These are phyloP conservation scores for Gyrodon lividus DNA, from an alignment of 768 basidiomycete genomes.

Conservation along the genomic window DNA sequence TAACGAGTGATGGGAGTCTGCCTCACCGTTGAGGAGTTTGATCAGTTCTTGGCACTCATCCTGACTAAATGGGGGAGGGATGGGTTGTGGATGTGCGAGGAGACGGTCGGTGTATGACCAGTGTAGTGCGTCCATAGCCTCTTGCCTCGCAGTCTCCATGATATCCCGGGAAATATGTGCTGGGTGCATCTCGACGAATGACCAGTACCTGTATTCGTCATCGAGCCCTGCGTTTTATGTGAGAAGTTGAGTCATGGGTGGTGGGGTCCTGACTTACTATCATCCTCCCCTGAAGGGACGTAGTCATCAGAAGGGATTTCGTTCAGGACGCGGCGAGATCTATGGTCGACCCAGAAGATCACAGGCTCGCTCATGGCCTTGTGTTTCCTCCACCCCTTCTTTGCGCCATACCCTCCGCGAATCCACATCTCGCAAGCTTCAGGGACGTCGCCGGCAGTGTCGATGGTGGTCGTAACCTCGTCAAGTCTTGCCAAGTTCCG, in stretches of 20 bases:
- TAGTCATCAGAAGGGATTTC: slow-evolving; percentile 41
- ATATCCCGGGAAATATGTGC: slow-evolving; percentile 59
- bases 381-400: slow-evolving; percentile 29
- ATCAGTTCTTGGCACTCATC: slow-evolving; percentile 78
- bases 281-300: slow-evolving; percentile 32
- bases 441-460: slow-evolving; percentile 32
- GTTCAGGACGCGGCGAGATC: slow-evolving; percentile 47
- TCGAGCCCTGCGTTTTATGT: slow-evolving; percentile 53
- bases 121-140: slow-evolving; percentile 73
- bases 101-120: slow-evolving; percentile 84
- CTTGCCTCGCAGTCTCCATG: slow-evolving; percentile 52
- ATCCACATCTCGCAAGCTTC: slow-evolving; percentile 66
- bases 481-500: slow-evolving; percentile 51
- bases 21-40: slow-evolving; percentile 45
- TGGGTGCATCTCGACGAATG: slow-evolving; percentile 76
- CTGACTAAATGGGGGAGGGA: slow-evolving; percentile 68
- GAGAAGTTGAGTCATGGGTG: not conserved
- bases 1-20: not conserved
- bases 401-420: slow-evolving; percentile 36
- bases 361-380: slow-evolving; percentile 35
- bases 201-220: slow-evolving; percentile 79
- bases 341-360: slow-evolving; percentile 68
- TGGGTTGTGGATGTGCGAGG: slow-evolving; percentile 54
- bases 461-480: slow-evolving; percentile 33
- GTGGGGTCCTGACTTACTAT: slow-evolving; percentile 35